Conservation (phyloP, 1,284 basidiomycete species). For the Sporisorium exsertum region DNA sequence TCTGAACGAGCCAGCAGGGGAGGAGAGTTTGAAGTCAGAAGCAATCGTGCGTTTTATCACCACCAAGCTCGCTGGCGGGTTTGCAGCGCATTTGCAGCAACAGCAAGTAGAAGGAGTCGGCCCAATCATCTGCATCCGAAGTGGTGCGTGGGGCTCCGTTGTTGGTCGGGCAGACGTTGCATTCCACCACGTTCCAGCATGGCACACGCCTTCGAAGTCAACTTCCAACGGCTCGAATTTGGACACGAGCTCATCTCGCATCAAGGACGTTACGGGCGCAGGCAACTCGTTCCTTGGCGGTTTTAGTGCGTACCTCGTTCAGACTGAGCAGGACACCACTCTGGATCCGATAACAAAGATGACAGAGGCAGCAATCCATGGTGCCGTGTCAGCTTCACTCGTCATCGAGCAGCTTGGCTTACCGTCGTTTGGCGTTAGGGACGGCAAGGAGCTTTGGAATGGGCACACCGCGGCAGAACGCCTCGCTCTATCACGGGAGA, state of each 20-base stretch:
- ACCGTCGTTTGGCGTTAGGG: slow-evolving; percentile 28
- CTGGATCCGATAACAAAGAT: slow-evolving; percentile 9
- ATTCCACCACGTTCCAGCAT: slow-evolving; percentile 40
- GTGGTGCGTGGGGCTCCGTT: slow-evolving; percentile 52
- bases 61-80: slow-evolving; percentile 18
- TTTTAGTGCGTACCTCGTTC: slow-evolving; percentile 37
- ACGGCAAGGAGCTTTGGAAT: slow-evolving; percentile 46
- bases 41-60: slow-evolving; percentile 30
- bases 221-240: background rate
- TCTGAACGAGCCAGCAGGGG: background rate
- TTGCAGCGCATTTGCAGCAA: slow-evolving; percentile 10
- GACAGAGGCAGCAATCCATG: slow-evolving; percentile 42
- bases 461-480: slow-evolving; percentile 14
- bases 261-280: slow-evolving; percentile 56
- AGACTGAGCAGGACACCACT: slow-evolving; percentile 8
- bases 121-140: slow-evolving; percentile 54
- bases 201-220: slow-evolving; percentile 21
- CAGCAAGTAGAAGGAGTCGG: slow-evolving; percentile 5
- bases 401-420: slow-evolving; percentile 56
- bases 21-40: background rate
- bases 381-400: slow-evolving; percentile 50
- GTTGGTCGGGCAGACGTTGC: slow-evolving; percentile 26
- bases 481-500: slow-evolving; percentile 3
- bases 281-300: slow-evolving; percentile 59
- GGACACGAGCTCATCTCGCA: slow-evolving; percentile 13